Evolutionary conservation across 176 grass and related monocot genomes (phyloP).

Genomic region (Zea mays): Zm-B73-REFERENCE-NAM-5.0 NC_050099.1:242035501-242036000

Average conservation of each 20-base stretch:
- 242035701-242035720: neutral
- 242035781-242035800: constrained; percentile 85
- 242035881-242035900: constrained; percentile 51
- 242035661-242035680: constrained; percentile 54
- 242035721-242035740: neutral
- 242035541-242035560: too few species aligned
- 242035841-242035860: constrained; percentile 66
- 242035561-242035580: too few species aligned
- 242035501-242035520: too few species aligned
- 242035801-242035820: constrained; percentile 80
- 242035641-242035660: constrained; percentile 48
- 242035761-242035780: constrained; percentile 87
- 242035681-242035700: neutral
- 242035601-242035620: constrained; percentile 23
- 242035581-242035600: too few species aligned
- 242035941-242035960: constrained; percentile 71
- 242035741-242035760: constrained; percentile 63
- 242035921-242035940: constrained; percentile 62
- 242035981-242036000: constrained; percentile 42
- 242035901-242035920: constrained; percentile 89
- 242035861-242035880: constrained; percentile 30
- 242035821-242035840: constrained; percentile 57
- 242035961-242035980: constrained; percentile 69
- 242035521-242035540: too few species aligned
- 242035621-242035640: constrained; percentile 24